Base-by-base conservation (phyloP, 2,329 filamentous ascomycete genomes). In the Botrytis aclada region DNA sequence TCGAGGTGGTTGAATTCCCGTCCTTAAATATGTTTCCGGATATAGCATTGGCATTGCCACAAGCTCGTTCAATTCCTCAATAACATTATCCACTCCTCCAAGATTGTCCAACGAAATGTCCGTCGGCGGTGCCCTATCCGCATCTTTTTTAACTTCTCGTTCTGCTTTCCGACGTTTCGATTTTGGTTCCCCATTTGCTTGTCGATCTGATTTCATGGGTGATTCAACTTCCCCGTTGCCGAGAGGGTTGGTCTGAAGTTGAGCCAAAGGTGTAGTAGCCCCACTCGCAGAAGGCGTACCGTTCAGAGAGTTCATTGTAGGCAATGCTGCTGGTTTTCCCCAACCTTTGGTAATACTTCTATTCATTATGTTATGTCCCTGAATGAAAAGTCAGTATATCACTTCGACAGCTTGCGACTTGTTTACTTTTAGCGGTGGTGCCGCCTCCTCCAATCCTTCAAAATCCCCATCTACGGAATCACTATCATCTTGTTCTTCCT, bases 1-100 rank as follows among this genome's bases (percentile, higher is more conserved):
- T 64, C 91, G 88, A 51, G 91, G 90, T 58, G 92, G 89, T 51
- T 92, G 89, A 62, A 93, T 87, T 39, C 90, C 89, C 47, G 89
- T 88, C 29, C 86, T 84, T 51, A 87, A 83, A 78, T 92, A 95
- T 65, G 89, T 86, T 75, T 91, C 86, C 0, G 92, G 90, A 43
- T 86, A 86, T 29, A 89, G 86, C 80, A 97, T 88, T 3, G 93
- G 93, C 75, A 93, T 85, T 58, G 92, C 90, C 18, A 96, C 86
- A 39, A 92, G 86, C 76, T 93, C 88, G 74, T 91, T 89, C 71
- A 95, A 84, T 77, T 93, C 86, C 64, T 88, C 83, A 63, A 93
- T 89, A 25, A 95, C 88, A 75, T 89, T 86, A 74, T 93, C 91
- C 73, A 96, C 88, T 16, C 93, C 93, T 67, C 93, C 93, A 62